These are phyloP conservation scores for Gentiana macrophylla DNA, from an alignment of 257 asterid genomes.

Conservation along the genomic window DNA sequence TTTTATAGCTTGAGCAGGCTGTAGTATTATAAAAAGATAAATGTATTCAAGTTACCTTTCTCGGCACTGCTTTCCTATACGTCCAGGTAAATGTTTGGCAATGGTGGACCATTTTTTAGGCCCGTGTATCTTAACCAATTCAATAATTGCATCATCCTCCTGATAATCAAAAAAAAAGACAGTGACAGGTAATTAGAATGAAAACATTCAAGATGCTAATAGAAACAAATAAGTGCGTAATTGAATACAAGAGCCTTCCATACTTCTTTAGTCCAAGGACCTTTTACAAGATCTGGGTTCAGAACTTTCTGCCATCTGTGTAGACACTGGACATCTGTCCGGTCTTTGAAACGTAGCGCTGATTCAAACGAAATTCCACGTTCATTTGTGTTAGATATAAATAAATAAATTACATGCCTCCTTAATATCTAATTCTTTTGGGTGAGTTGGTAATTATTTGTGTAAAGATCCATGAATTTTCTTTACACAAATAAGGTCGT, in stretches of 20 bases:
- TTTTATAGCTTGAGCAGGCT: no score
- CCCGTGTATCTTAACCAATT: slow-evolving; percentile 66
- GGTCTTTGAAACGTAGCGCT: slow-evolving; percentile 93
- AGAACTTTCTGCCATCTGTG: slow-evolving; percentile 99
- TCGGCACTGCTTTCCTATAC: slow-evolving; percentile 97
- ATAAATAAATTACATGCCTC: no score
- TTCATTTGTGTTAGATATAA: neutral
- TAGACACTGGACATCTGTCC: slow-evolving; percentile 84
- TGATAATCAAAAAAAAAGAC: slow-evolving; percentile 13
- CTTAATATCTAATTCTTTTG: no score
- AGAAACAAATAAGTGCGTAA: neutral
- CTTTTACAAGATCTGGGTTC: slow-evolving; percentile 91
- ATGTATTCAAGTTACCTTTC: slow-evolving; percentile 43
- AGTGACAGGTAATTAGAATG: neutral
- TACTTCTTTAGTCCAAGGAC: slow-evolving; percentile 98
- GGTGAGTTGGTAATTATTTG: no score
- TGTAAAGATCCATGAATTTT: no score
- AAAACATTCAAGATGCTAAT: neutral
- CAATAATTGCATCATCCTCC: slow-evolving; percentile 84
- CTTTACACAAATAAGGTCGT: no score
- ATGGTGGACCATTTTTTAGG: slow-evolving; percentile 96
- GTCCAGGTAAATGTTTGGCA: slow-evolving; percentile 92
- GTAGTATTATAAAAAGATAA: no score
- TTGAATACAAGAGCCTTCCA: slow-evolving; percentile 7
- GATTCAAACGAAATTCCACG: slow-evolving; percentile 7